Conservation (phyloP, 1,139 yeast genomes). For the Ashbya aceris region DNA sequence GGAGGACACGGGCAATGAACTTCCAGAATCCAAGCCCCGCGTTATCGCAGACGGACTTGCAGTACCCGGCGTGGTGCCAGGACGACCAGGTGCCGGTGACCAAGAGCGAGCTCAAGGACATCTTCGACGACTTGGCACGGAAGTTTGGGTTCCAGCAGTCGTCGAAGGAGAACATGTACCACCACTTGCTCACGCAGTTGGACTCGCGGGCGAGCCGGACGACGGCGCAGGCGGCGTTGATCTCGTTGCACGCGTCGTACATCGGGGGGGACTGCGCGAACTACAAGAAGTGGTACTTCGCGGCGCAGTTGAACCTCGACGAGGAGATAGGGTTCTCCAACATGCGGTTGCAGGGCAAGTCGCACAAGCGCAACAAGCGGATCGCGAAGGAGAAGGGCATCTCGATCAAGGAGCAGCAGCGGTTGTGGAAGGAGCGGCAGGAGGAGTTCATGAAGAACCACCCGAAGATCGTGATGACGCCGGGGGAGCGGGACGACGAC, state of each 20-base stretch:
- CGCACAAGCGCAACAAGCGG: conserved; percentile 29
- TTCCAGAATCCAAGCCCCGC: conserved; percentile 9
- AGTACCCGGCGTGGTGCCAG: conserved; percentile 30
- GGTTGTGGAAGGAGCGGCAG: conserved; percentile 26
- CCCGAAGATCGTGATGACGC: conserved; percentile 25
- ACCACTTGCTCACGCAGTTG: conserved; percentile 48
- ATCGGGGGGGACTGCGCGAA: conserved; percentile 64
- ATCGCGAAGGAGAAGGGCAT: conserved; percentile 31
- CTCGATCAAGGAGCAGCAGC: conserved; percentile 27
- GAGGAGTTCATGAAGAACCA: conserved; percentile 26
- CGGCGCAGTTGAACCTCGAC: conserved; percentile 57
- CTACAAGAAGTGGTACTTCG: conserved; percentile 67
- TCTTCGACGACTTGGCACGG: conserved; percentile 43
- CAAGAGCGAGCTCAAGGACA: conserved; percentile 44
- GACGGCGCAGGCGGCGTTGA: conserved; percentile 45
- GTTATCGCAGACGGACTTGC: conserved; percentile 18
- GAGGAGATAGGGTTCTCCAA: conserved; percentile 46
- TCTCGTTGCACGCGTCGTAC: conserved; percentile 59
- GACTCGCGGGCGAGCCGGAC: conserved; percentile 67
- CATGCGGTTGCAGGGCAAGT: conserved; percentile 32
- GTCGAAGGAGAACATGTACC: conserved; percentile 56
- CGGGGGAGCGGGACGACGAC: conserved; percentile 52
- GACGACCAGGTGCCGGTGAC: conserved; percentile 33
- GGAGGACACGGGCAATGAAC: conserved; percentile 4
- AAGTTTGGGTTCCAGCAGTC: conserved; percentile 64